These are phyloP conservation scores for Spongiforma sp. DNA, from an alignment of 1,284 basidiomycete genomes.

Conservation along the genomic window DNA sequence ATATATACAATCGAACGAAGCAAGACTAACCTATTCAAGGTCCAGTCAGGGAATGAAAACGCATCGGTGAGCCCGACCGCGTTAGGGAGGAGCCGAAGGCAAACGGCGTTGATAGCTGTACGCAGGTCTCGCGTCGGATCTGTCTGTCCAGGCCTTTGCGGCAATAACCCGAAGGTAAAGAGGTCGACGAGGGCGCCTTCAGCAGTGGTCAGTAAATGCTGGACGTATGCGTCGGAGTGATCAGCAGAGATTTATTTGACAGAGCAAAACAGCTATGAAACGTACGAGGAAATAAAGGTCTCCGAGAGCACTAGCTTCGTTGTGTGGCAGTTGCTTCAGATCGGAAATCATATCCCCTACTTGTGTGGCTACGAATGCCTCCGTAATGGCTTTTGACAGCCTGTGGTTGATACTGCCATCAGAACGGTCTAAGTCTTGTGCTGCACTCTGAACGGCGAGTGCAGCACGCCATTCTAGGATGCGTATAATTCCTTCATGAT, in stretches of 20 bases:
- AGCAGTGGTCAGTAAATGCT: slow-evolving; percentile 69
- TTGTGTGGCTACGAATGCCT: slow-evolving; percentile 66
- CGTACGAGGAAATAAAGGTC: slow-evolving; percentile 59
- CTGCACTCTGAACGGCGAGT: slow-evolving; percentile 56
- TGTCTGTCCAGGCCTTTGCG: slow-evolving; percentile 23
- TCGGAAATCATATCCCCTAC: slow-evolving; percentile 53
- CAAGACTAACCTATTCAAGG: slow-evolving; percentile 64
- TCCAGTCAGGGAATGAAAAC: slow-evolving; percentile 81
- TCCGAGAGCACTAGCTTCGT: slow-evolving; percentile 43
- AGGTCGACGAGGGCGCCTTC: slow-evolving; percentile 62
- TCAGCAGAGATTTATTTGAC: neutral
- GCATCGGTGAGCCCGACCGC: slow-evolving; percentile 75
- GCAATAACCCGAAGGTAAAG: slow-evolving; percentile 57
- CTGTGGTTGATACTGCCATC: slow-evolving; percentile 63
- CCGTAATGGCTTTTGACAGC: slow-evolving; percentile 66
- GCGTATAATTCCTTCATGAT: slow-evolving; percentile 40
- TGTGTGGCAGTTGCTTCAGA: slow-evolving; percentile 34
- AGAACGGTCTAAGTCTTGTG: slow-evolving; percentile 37
- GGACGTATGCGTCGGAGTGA: neutral
- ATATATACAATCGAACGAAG: neutral
- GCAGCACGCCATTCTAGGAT: slow-evolving; percentile 70
- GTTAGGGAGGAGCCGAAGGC: slow-evolving; percentile 64
- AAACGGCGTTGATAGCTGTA: slow-evolving; percentile 54
- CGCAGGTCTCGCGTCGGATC: slow-evolving; percentile 61
- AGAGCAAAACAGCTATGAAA: slow-evolving; percentile 5